Evolutionary conservation across 2,329 filamentous ascomycete genomes (phyloP).

Genomic region (Epichloe hybrida): DNA sequence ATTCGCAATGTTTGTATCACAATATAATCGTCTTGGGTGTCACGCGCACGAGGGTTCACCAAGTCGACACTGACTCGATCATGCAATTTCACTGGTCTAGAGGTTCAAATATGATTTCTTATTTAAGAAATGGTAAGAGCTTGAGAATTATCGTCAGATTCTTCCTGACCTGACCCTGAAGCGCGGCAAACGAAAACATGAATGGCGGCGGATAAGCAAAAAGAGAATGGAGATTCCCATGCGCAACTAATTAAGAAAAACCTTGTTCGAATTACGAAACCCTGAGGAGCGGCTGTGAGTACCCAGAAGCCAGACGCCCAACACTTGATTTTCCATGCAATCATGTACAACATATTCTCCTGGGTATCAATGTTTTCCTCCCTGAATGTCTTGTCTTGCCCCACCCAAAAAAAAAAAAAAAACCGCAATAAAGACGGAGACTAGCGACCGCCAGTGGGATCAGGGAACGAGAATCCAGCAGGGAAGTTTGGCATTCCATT

Average conservation of each 20-base stretch:
- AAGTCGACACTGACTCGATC: no score
- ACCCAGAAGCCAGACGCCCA: background rate
- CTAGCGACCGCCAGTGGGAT: conserved; percentile 14
- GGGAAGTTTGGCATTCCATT: conserved; percentile 31
- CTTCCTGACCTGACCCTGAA: background rate
- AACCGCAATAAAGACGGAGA: no score
- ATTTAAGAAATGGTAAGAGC: background rate
- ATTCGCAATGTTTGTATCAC: no score
- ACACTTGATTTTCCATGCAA: background rate
- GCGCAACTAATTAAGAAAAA: background rate
- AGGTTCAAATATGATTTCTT: no score
- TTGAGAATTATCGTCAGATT: background rate
- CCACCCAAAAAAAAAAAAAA: no score
- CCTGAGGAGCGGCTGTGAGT: background rate
- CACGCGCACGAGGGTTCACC: no score
- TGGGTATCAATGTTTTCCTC: background rate
- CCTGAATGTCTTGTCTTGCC: background rate
- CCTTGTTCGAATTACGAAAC: background rate
- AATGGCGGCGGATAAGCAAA: background rate
- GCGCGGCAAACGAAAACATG: background rate
- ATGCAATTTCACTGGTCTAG: no score
- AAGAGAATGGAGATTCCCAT: background rate
- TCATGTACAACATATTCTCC: conserved; percentile 1
- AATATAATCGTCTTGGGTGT: no score
- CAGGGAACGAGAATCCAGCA: conserved; percentile 25